Evolutionary conservation across 371 early-diverging fungal species (phyloP).

Genomic region (Actinomucor elegans): DNA sequence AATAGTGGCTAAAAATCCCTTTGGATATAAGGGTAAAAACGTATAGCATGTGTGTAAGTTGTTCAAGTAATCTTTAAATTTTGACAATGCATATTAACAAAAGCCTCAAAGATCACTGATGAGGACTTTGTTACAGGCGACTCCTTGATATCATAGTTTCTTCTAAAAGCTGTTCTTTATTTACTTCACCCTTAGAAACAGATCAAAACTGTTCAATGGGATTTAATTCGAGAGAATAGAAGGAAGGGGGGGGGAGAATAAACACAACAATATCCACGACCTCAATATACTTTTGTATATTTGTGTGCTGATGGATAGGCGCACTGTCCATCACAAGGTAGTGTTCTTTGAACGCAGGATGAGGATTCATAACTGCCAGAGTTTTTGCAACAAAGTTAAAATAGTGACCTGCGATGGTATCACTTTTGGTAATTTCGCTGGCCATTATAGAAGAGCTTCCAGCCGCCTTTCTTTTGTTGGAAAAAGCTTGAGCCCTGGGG

Average conservation of each 20-base stretch:
- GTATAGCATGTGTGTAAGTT: too few species aligned
- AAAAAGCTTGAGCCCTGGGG: background rate
- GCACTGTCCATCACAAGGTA: constrained; percentile 21
- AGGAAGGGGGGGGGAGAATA: constrained; percentile 24
- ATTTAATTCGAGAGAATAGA: constrained; percentile 14
- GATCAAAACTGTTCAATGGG: constrained; percentile 23
- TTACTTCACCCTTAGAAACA: constrained; percentile 9
- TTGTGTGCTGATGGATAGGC: constrained; percentile 9
- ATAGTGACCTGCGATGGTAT: constrained; percentile 17
- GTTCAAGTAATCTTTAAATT: constrained; percentile 11
- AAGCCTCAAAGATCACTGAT: constrained; percentile 7
- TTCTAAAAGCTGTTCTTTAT: constrained; percentile 7
- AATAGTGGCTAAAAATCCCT: too few species aligned
- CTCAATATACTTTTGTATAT: constrained; percentile 10
- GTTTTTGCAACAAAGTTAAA: too few species aligned
- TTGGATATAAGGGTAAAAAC: too few species aligned
- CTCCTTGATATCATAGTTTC: background rate
- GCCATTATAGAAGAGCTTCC: background rate
- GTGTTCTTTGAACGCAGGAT: constrained; percentile 11
- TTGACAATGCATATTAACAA: constrained; percentile 5
- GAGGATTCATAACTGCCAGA: constrained; percentile 6
- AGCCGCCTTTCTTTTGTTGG: constrained; percentile 12
- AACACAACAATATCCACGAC: constrained; percentile 18
- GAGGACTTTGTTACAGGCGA: background rate
- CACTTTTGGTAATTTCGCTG: too few species aligned